Evolutionary conservation across 1,284 basidiomycete species (phyloP).

Genomic region (Veloporphyrellus conicus): DNA sequence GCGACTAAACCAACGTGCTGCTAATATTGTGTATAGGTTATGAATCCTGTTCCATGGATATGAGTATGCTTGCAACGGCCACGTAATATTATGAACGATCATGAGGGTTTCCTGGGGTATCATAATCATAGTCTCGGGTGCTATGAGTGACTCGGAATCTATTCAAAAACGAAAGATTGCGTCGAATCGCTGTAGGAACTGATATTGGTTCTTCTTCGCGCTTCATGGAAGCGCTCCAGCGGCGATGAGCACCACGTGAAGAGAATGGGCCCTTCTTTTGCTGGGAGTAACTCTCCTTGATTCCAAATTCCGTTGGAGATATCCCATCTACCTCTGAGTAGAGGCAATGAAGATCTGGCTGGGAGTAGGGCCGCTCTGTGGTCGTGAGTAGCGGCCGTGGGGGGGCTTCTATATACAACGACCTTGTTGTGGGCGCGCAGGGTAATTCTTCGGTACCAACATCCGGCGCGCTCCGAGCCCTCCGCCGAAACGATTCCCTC

Average conservation of each 20-base stretch:
- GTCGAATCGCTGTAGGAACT: constrained; percentile 24
- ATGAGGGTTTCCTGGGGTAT: constrained; percentile 6
- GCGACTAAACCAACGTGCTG: constrained; percentile 9
- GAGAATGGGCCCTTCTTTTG: constrained; percentile 13
- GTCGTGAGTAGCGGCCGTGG: constrained; percentile 12
- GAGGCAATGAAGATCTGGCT: constrained; percentile 29
- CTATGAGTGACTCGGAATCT: constrained; percentile 23
- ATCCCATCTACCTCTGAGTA: constrained; percentile 17
- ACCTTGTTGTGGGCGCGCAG: constrained; percentile 24
- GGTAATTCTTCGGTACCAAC: constrained; percentile 31
- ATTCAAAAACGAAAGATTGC: constrained; percentile 34
- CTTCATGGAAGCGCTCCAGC: constrained; percentile 16
- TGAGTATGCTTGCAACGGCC: constrained; percentile 19
- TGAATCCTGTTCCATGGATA: constrained; percentile 10
- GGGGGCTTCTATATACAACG: constrained; percentile 17
- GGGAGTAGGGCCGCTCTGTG: constrained; percentile 29
- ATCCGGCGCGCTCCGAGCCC: constrained; percentile 49
- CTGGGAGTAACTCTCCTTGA: constrained; percentile 5
- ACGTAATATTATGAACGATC: constrained; percentile 14
- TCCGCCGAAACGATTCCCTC: constrained; percentile 44
- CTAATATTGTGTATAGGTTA: constrained; percentile 8
- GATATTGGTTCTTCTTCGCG: constrained; percentile 16
- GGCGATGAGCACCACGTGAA: constrained; percentile 19
- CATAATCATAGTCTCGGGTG: constrained; percentile 9
- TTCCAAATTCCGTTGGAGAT: constrained; percentile 22